phyloP scores from a whole-genome alignment of 495 filamentous ascomycete genomes.

The Penicillium daleae region DNA sequence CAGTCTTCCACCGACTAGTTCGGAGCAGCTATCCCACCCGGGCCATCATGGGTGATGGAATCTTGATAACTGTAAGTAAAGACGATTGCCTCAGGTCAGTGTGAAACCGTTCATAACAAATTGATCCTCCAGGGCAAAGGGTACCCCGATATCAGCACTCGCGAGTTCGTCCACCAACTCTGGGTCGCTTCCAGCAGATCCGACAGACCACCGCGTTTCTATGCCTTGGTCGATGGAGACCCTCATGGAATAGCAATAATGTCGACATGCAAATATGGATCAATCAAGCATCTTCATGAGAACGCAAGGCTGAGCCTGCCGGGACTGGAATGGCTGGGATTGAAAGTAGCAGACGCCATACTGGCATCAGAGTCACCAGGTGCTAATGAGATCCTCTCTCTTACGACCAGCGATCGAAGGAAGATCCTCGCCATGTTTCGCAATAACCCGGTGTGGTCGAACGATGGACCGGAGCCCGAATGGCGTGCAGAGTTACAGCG shows the following conservation, averaged over 20 bases:
- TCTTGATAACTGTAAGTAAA: slow-evolving; percentile 67
- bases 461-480: slow-evolving; percentile 52
- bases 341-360: slow-evolving; percentile 63
- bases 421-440: slow-evolving; percentile 70
- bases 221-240: slow-evolving; percentile 80
- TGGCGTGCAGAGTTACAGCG: slow-evolving; percentile 73
- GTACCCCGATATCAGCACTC: slow-evolving; percentile 84
- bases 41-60: slow-evolving; percentile 56
- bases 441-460: slow-evolving; percentile 50
- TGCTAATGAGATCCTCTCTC: slow-evolving; percentile 49
- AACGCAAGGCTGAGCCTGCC: slow-evolving; percentile 60
- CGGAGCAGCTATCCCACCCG: slow-evolving; percentile 55
- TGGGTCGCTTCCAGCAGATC: slow-evolving; percentile 22
- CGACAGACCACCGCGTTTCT: slow-evolving; percentile 51
- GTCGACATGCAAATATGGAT: slow-evolving; percentile 87
- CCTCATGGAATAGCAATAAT: slow-evolving; percentile 86
- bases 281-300: slow-evolving; percentile 71
- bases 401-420: slow-evolving; percentile 68
- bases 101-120: background rate
- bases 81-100: background rate
- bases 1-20: slow-evolving; percentile 75
- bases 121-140: slow-evolving; percentile 68
- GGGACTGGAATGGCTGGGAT: slow-evolving; percentile 72
- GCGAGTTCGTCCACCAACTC: slow-evolving; percentile 61
- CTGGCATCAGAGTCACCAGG: slow-evolving; percentile 22